phyloP scores from a whole-genome alignment of 371 early-diverging fungal genomes.

The Gilbertella persicaria region DNA sequence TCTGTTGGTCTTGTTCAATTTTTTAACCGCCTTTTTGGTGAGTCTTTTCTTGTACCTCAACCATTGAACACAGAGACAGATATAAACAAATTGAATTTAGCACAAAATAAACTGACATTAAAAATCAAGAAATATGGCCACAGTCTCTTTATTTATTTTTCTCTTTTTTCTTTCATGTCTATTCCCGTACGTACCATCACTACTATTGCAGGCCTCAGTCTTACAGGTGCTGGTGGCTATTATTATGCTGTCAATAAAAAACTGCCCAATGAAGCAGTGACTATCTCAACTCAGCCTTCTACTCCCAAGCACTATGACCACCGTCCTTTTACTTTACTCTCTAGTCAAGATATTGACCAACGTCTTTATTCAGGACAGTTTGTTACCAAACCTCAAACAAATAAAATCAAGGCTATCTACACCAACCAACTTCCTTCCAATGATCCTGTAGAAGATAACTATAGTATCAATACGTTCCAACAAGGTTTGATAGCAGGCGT shows the following conservation, averaged over 20 bases:
- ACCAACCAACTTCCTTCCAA: conserved; percentile 47
- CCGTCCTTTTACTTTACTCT: conserved; percentile 35
- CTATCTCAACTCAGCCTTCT: background rate
- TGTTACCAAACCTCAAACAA: conserved; percentile 15
- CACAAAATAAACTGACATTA: no score
- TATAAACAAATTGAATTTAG: no score
- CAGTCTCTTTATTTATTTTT: no score
- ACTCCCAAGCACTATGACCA: conserved; percentile 24
- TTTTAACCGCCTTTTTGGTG: no score
- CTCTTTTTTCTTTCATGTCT: conserved; percentile 12
- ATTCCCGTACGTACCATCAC: conserved; percentile 29
- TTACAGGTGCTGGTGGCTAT: conserved; percentile 31
- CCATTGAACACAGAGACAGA: no score
- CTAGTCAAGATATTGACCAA: conserved; percentile 29
- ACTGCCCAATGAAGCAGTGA: background rate
- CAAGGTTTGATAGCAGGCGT: conserved; percentile 46
- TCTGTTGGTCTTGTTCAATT: no score
- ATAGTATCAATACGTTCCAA: conserved; percentile 34
- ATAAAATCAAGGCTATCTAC: conserved; percentile 36
- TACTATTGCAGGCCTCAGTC: conserved; percentile 23
- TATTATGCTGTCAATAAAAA: conserved; percentile 19
- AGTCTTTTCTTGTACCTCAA: no score
- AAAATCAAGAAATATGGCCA: no score
- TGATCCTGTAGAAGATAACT: conserved; percentile 49
- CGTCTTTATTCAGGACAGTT: conserved; percentile 38